These are phyloP conservation scores for Blastomyces emzantsi DNA, from an alignment of 2,329 filamentous ascomycete species.

Conservation along the genomic window DNA sequence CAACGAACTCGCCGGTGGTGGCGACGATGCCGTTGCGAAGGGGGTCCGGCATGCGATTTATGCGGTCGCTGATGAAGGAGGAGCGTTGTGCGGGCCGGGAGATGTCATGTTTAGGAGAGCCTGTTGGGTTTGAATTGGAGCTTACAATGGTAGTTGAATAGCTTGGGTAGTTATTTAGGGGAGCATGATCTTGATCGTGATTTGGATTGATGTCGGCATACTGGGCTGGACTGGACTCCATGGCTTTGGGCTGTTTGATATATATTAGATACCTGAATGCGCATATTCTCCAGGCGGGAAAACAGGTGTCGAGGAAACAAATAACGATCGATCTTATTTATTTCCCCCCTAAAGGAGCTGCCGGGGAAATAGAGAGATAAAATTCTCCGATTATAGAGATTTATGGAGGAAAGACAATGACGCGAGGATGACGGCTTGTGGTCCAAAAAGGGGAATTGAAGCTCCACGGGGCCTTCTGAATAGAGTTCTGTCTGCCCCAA, in stretches of 20 bases:
- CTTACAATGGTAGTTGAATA: neutral
- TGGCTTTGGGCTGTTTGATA: neutral
- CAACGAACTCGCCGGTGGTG: constrained; percentile 43
- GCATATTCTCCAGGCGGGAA: neutral
- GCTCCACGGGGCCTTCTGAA: neutral
- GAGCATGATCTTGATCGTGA: too few relatives aligned
- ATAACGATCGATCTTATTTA: neutral
- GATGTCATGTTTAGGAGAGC: neutral
- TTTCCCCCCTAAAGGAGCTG: too few relatives aligned
- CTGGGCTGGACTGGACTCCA: neutral
- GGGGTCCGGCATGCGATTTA: constrained; percentile 9
- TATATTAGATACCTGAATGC: neutral
- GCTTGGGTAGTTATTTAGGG: too few relatives aligned
- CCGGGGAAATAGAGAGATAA: too few relatives aligned
- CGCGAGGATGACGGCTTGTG: neutral
- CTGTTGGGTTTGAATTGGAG: neutral
- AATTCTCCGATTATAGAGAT: neutral
- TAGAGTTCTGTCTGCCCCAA: neutral
- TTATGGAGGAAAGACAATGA: neutral
- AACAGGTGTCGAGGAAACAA: neutral
- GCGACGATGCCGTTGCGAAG: constrained; percentile 40
- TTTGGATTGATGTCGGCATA: too few relatives aligned
- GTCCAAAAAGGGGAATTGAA: neutral
- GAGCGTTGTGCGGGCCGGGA: neutral
- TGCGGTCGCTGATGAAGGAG: neutral